Conservation (phyloP, 108 stramenopile genomes). For the Pseudonitzschia multiseries region DNA sequence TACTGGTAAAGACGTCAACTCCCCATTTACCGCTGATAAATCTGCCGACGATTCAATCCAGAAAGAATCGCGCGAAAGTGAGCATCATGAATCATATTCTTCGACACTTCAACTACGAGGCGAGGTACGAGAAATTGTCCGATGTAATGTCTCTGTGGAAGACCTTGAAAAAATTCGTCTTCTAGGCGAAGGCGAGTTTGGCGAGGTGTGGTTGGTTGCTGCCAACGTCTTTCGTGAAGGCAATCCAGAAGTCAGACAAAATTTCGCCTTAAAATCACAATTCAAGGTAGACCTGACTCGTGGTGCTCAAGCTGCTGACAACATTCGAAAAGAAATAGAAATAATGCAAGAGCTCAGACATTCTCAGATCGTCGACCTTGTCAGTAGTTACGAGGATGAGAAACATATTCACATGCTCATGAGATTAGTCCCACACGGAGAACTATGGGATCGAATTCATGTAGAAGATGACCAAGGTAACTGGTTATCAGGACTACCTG, state of each 20-base stretch:
- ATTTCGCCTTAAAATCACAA: slow-evolving; percentile 87
- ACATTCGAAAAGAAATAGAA: slow-evolving; percentile 81
- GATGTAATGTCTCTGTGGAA: slow-evolving; percentile 30
- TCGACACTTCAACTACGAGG: slow-evolving; percentile 6
- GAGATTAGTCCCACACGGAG: slow-evolving; percentile 77
- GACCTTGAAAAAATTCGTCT: slow-evolving; percentile 65
- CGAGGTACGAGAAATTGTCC: slow-evolving; percentile 19
- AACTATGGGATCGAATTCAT: slow-evolving; percentile 76
- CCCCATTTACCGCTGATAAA: background rate
- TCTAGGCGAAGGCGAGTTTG: slow-evolving; percentile 84
- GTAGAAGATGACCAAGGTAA: slow-evolving; percentile 47
- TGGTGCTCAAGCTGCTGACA: slow-evolving; percentile 44
- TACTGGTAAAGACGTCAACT: background rate
- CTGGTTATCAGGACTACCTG: slow-evolving; percentile 64
- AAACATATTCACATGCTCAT: slow-evolving; percentile 64
- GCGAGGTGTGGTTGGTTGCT: slow-evolving; percentile 74
- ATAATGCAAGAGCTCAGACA: slow-evolving; percentile 85
- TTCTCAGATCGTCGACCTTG: slow-evolving; percentile 90
- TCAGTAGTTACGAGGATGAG: slow-evolving; percentile 83
- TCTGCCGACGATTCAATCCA: background rate
- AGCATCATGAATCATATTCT: background rate
- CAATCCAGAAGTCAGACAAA: slow-evolving; percentile 52
- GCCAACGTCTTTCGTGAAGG: slow-evolving; percentile 58
- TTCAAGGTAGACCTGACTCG: slow-evolving; percentile 9
- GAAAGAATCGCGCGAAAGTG: background rate